phyloP scores from a whole-genome alignment of 2,329 filamentous ascomycete species.

The Calonectria hongkongensis region DNA sequence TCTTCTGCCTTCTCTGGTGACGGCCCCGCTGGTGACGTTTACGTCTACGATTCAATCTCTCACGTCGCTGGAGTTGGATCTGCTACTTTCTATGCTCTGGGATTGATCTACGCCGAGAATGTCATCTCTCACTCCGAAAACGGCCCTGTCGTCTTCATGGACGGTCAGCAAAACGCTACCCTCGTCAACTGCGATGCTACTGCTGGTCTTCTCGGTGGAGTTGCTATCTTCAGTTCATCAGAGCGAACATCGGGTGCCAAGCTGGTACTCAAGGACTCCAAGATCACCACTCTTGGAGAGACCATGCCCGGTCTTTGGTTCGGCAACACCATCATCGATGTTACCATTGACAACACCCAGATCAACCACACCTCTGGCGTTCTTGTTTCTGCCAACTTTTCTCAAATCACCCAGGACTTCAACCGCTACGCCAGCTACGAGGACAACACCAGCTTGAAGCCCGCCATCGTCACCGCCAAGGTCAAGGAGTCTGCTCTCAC shows the following conservation, averaged over 20 bases:
- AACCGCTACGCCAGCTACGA: constrained; percentile 34
- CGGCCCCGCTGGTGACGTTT: constrained; percentile 27
- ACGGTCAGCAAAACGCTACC: constrained; percentile 29
- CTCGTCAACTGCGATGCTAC: constrained; percentile 39
- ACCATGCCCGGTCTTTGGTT: constrained; percentile 36
- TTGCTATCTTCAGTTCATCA: constrained; percentile 37
- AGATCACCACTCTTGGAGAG: constrained; percentile 32
- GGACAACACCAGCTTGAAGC: constrained; percentile 35
- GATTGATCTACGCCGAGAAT: constrained; percentile 37
- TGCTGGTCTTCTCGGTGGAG: constrained; percentile 35
- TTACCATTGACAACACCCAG: constrained; percentile 27
- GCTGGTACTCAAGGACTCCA: constrained; percentile 34
- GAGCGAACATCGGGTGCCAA: constrained; percentile 18
- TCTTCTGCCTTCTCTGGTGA: constrained; percentile 37
- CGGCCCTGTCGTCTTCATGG: constrained; percentile 34
- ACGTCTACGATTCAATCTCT: constrained; percentile 36
- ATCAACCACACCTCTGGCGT: constrained; percentile 38
- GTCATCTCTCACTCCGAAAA: constrained; percentile 37
- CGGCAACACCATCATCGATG: constrained; percentile 34
- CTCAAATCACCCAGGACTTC: constrained; percentile 38
- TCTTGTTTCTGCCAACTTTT: constrained; percentile 35
- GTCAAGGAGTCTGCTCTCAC: constrained; percentile 26
- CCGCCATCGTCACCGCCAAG: constrained; percentile 31
- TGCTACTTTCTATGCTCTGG: constrained; percentile 35
- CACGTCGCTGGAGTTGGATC: constrained; percentile 34